phyloP scores from a whole-genome alignment of 768 basidiomycete genomes.

The Butyriboletus loyo region DNA sequence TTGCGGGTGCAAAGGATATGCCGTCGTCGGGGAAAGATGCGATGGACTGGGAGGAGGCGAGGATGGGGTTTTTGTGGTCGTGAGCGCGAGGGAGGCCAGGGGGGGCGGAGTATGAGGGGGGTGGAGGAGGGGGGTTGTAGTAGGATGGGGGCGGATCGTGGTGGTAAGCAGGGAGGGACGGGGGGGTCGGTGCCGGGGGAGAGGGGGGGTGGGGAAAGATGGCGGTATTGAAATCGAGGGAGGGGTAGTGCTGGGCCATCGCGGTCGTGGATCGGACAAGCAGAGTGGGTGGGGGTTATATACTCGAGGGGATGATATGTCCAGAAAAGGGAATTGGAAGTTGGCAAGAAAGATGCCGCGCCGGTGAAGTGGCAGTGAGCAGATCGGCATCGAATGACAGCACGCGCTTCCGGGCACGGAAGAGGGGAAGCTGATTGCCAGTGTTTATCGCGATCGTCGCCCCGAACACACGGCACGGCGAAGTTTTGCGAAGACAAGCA shows the following conservation, averaged over 20 bases:
- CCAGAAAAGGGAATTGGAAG: conserved; percentile 13
- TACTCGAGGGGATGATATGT: conserved; percentile 2
- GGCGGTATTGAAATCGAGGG: conserved; percentile 8
- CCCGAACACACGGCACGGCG: background rate
- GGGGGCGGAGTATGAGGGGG: conserved; percentile 3
- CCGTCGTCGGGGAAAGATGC: conserved; percentile 23
- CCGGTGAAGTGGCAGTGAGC: conserved; percentile 1
- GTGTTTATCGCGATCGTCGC: background rate
- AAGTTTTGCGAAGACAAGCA: background rate
- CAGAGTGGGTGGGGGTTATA: conserved; percentile 11
- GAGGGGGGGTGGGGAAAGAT: conserved; percentile 3
- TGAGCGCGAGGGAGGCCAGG: background rate
- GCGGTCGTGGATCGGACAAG: conserved; percentile 6
- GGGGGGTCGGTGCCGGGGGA: background rate
- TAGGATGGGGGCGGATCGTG: conserved; percentile 12
- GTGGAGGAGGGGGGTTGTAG: background rate
- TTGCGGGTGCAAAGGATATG: conserved; percentile 14
- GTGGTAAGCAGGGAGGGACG: conserved; percentile 7
- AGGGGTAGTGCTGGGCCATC: conserved; percentile 20
- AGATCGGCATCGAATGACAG: conserved; percentile 17
- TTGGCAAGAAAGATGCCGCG: background rate
- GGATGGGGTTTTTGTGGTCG: conserved; percentile 1
- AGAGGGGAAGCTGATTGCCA: background rate
- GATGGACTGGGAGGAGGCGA: conserved; percentile 3
- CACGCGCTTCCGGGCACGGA: conserved; percentile 3